Evolutionary conservation across 441 rosid genomes (phyloP).

Genomic region (Syzygium syzygioides): DNA sequence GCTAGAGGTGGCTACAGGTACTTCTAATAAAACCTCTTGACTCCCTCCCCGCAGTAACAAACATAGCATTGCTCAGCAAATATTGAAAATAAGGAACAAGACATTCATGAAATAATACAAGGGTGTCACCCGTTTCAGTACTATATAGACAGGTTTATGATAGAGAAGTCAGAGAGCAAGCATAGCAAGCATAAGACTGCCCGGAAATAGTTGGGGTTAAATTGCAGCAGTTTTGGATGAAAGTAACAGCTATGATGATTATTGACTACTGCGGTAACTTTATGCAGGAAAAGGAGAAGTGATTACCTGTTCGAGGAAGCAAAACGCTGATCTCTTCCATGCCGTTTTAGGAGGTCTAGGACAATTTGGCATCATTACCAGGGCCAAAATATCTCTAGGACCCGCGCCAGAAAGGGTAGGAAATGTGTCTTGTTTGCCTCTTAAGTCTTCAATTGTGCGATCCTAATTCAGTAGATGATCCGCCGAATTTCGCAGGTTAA

Average conservation of each 20-base stretch:
- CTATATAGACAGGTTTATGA: not conserved
- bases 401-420: constrained; percentile 67
- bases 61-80: not conserved
- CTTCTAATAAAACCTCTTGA: constrained; percentile 1
- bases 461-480: not conserved
- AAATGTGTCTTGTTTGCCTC: not conserved
- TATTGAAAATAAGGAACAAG: not conserved
- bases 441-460: not conserved
- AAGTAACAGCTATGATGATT: not conserved
- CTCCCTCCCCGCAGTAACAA: not conserved
- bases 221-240: not conserved
- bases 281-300: constrained; percentile 83
- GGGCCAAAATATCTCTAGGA: constrained; percentile 66
- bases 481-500: constrained; percentile 48
- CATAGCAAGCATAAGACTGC: not conserved
- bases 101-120: not conserved
- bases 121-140: not conserved
- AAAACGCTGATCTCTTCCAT: constrained; percentile 70
- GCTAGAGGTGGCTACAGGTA: constrained; percentile 89
- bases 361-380: constrained; percentile 88
- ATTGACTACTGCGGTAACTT: constrained; percentile 13
- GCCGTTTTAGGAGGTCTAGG: constrained; percentile 91
- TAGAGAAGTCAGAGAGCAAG: not conserved
- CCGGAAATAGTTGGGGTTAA: not conserved
- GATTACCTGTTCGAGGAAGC: constrained; percentile 61